Conservation (phyloP, 352 stramenopile species). For the Pythium dissimile region DNA sequence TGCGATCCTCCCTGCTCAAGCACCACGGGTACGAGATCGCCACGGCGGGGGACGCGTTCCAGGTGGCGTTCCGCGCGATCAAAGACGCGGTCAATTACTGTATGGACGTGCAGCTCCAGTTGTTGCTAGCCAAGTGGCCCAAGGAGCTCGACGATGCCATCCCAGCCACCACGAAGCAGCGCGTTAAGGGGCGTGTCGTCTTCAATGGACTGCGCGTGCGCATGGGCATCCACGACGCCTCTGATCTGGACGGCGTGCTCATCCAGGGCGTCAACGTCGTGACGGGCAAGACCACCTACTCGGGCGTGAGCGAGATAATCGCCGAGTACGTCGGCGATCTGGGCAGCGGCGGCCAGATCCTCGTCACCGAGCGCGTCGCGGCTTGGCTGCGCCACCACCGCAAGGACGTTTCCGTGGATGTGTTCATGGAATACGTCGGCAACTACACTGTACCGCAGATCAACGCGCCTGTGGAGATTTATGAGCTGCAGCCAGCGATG, state of each 20-base stretch:
- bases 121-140: constrained; percentile 6
- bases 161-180: not conserved
- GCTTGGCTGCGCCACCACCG: constrained; percentile 3
- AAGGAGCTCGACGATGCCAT: not conserved
- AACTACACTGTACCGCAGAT: constrained; percentile 38
- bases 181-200: not conserved
- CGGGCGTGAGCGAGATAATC: constrained; percentile 15
- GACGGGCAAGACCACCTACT: constrained; percentile 24
- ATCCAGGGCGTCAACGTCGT: constrained; percentile 11
- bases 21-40: constrained; percentile 68
- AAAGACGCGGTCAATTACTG: constrained; percentile 54
- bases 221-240: constrained; percentile 26
- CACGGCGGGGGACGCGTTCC: constrained; percentile 56
- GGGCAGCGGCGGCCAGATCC: constrained; percentile 23
- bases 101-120: constrained; percentile 51
- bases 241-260: not conserved
- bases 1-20: constrained; percentile 19
- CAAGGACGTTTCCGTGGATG: constrained; percentile 7
- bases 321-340: constrained; percentile 23
- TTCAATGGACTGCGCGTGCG: constrained; percentile 26
- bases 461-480: constrained; percentile 36
- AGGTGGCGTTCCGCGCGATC: constrained; percentile 59
- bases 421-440: constrained; percentile 29
- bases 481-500: constrained; percentile 32
- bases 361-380: constrained; percentile 1